phyloP scores from a whole-genome alignment of 768 basidiomycete species.

The Strobilomyces confusus region DNA sequence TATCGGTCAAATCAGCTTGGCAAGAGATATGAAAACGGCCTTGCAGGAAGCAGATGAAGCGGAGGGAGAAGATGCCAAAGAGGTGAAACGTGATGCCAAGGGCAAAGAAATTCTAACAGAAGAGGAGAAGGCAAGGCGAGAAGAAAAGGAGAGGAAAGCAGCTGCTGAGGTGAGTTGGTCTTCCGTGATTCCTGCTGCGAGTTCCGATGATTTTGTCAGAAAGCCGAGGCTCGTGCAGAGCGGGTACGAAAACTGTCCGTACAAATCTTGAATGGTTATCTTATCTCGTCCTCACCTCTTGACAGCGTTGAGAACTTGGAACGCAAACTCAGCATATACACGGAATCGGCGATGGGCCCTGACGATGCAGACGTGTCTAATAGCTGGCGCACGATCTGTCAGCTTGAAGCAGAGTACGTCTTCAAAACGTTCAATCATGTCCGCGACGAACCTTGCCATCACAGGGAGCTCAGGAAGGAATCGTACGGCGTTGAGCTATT shows the following conservation, averaged over 20 bases:
- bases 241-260: constrained; percentile 62
- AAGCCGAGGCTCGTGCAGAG: constrained; percentile 74
- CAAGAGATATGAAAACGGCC: constrained; percentile 89
- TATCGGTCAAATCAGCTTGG: constrained; percentile 85
- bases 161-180: constrained; percentile 56
- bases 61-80: constrained; percentile 42
- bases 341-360: constrained; percentile 73
- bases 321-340: constrained; percentile 82
- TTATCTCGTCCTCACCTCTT: constrained; percentile 1
- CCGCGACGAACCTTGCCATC: constrained; percentile 4
- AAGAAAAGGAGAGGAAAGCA: constrained; percentile 66
- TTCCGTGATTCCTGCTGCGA: background rate
- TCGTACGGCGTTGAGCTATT: constrained; percentile 85
- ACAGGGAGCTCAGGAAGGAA: constrained; percentile 81
- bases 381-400: constrained; percentile 76
- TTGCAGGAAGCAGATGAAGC: constrained; percentile 82
- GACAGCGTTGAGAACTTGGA: constrained; percentile 62
- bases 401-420: constrained; percentile 77
- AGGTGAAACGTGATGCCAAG: constrained; percentile 47
- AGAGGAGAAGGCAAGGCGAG: constrained; percentile 71
- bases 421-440: background rate
- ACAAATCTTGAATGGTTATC: background rate
- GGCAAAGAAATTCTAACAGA: constrained; percentile 52
- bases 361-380: constrained; percentile 63
- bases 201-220: constrained; percentile 40